Evolutionary conservation across 2,329 filamentous ascomycete species (phyloP).

Genomic region (Penicillium sp.): DNA sequence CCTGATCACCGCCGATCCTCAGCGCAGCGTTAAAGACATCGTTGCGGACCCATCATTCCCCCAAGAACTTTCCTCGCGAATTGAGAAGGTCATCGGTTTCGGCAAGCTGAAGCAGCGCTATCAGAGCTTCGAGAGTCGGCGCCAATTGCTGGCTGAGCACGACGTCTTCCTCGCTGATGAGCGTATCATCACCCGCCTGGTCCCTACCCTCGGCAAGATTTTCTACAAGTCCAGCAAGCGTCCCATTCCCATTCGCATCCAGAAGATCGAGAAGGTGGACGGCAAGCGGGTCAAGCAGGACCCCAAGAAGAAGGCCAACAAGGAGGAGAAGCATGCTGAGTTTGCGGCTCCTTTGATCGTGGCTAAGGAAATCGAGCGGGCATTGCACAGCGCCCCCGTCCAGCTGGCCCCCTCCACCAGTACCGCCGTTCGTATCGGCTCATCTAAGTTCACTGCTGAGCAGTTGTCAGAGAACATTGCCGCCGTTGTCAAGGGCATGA

Average conservation of each 20-base stretch:
- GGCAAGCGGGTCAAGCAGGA: conserved; percentile 57
- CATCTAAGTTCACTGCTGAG: conserved; percentile 66
- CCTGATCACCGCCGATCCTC: conserved; percentile 75
- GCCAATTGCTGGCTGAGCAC: conserved; percentile 78
- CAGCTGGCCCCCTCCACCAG: conserved; percentile 73
- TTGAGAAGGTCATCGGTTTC: conserved; percentile 73
- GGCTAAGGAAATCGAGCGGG: conserved; percentile 73
- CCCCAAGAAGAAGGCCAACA: conserved; percentile 43
- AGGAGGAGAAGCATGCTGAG: conserved; percentile 41
- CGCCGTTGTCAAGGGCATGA: conserved; percentile 62
- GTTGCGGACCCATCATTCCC: conserved; percentile 70
- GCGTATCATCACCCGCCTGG: conserved; percentile 67
- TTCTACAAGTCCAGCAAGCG: conserved; percentile 89
- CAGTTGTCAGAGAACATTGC: conserved; percentile 76
- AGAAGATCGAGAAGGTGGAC: conserved; percentile 57
- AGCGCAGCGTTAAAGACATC: conserved; percentile 86
- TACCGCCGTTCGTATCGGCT: conserved; percentile 73
- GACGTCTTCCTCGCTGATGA: conserved; percentile 94
- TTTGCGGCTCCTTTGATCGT: conserved; percentile 61
- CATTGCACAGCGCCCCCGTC: conserved; percentile 71
- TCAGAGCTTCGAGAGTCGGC: conserved; percentile 78
- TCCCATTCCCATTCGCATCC: conserved; percentile 74
- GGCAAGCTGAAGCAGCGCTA: conserved; percentile 84
- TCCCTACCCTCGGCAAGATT: conserved; percentile 76
- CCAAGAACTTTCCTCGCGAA: conserved; percentile 58